Evolutionary conservation across 2,329 filamentous ascomycete genomes (phyloP).

Genomic region (Sclerotinia borealis): DNA sequence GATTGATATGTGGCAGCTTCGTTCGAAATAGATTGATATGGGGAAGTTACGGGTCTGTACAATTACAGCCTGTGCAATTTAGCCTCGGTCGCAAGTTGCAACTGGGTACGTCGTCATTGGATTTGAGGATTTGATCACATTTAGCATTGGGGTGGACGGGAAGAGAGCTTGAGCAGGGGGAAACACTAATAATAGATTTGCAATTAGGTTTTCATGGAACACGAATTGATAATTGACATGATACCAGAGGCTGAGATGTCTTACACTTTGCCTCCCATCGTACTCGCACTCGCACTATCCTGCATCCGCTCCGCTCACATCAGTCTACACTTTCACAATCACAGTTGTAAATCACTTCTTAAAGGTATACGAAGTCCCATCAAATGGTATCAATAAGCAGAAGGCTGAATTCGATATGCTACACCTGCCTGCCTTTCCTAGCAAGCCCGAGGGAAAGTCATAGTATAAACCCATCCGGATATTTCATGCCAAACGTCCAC

Average conservation of each 20-base stretch:
- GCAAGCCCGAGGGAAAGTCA: conserved; percentile 14
- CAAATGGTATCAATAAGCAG: conserved; percentile 12
- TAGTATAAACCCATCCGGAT: conserved; percentile 12
- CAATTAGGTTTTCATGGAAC: neutral
- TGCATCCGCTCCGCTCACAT: neutral
- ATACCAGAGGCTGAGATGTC: neutral
- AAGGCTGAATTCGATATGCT: conserved; percentile 12
- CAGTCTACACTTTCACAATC: neutral
- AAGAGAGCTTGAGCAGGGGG: neutral
- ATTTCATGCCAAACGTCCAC: conserved; percentile 12
- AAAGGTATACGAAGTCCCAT: neutral
- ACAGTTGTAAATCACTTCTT: neutral
- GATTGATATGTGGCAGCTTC: conserved; percentile 1
- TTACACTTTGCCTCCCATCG: neutral
- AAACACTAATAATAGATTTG: neutral
- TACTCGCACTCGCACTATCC: neutral
- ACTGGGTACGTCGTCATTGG: neutral
- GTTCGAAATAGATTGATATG: neutral
- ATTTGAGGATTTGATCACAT: conserved; percentile 1
- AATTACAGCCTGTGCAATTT: neutral
- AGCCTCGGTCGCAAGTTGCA: neutral
- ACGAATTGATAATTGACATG: conserved; percentile 3
- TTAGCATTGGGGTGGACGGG: neutral
- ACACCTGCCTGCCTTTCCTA: conserved; percentile 13
- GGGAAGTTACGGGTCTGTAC: neutral